These are phyloP conservation scores for Podaxis sp. DNA, from an alignment of 768 basidiomycete genomes.

Conservation along the genomic window DNA sequence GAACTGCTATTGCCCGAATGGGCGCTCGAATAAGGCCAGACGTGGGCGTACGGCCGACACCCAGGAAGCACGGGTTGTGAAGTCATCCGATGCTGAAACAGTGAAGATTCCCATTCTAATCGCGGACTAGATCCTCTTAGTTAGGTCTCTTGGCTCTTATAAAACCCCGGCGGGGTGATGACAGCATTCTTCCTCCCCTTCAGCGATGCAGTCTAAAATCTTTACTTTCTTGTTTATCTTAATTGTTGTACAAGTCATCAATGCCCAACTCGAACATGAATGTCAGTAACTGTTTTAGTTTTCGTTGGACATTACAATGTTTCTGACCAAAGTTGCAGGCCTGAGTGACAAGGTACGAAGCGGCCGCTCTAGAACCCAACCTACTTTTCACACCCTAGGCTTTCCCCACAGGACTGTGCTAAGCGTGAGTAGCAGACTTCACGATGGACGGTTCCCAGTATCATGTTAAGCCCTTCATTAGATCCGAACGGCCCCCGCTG, in stretches of 20 bases:
- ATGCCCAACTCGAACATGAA: constrained; percentile 1
- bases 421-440: background rate
- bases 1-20: background rate
- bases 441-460: background rate
- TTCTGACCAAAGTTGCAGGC: background rate
- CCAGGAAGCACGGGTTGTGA: no score
- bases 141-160: no score
- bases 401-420: constrained; percentile 1
- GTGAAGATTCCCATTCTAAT: no score
- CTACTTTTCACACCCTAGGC: background rate
- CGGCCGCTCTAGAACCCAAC: no score
- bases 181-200: background rate
- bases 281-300: background rate
- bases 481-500: constrained; percentile 3
- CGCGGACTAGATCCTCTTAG: no score
- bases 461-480: background rate
- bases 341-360: constrained; percentile 5
- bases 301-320: no score
- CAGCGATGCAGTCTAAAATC: background rate
- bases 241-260: background rate
- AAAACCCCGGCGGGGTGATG: no score
- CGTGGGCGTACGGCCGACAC: no score
- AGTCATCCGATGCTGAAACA: no score
- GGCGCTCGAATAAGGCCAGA: background rate
- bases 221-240: background rate